Base-by-base conservation (phyloP, 2,329 filamentous ascomycete species). In the Tolypocladium sp. region DNA sequence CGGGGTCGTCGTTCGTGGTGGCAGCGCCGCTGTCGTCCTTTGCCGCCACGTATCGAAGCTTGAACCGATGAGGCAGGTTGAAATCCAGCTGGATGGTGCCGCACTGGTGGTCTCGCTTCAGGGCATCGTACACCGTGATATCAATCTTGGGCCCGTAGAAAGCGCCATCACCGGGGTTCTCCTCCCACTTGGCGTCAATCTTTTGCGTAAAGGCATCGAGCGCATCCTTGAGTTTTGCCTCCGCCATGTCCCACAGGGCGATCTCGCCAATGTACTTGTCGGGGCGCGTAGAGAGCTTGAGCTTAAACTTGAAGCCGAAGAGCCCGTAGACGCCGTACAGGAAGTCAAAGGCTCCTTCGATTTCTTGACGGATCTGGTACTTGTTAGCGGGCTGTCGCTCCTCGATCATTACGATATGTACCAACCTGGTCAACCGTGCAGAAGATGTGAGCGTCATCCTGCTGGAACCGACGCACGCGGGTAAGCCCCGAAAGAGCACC, bases 131-230 rank as follows among this genome's bases (percentile, higher is more conserved):
- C 69, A 99, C 92, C 62, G 91, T 95, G 70, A 99, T 94, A 68
- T 99, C 94, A 67, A 97, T 96, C 84, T 99, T 99, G 57, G 94
- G 94, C 2, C 94, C 94, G 73, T 99, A 99, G 77, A 97, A 99
- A 57, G 94, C 94, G 70, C 94, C 94, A 68, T 99, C 94, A 59
- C 93, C 94, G 61, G 91, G 89, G 75, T 97, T 96, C 57, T 96
- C 80, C 73, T 91, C 89, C 94, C 94, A 99, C 63, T 86, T 79
- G 40, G 86, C 82, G 61, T 87, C 83, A 41, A 74, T 74, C 59
- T 74, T 73, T 25, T 75, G 76, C 59, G 84, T 82, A 73, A 97
- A 97, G 63, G 87, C 82, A 64, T 94, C 83, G 55, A 99, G 81
- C 22, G 92, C 91, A 61, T 87, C 81, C 69, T 86, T 87, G 56